Evolutionary conservation across 192 early-diverging fungal genomes (phyloP), one percentile per base, ranked within the genome.

Genomic region (Coemansia sp.): DNA sequence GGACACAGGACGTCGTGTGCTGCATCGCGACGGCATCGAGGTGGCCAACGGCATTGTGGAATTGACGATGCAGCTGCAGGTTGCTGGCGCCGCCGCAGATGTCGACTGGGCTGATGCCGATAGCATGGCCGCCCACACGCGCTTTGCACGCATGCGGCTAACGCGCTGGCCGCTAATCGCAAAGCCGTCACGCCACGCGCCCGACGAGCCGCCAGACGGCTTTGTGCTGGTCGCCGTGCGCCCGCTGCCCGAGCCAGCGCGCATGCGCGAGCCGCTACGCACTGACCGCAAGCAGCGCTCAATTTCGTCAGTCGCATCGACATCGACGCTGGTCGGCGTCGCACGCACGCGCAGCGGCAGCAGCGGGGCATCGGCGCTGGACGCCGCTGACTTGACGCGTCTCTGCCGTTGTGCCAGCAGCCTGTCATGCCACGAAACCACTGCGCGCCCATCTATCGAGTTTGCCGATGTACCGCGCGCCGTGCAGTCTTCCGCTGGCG

Each of bases 111-210:
- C 21, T 57, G 64, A 70, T 32, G 24, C 71, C 23, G 76, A 79
- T n/a, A 49, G 54, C 49, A 64, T 30, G 44, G 49, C 76, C 4
- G 67, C 59, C 64, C 76, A 79, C 68, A 54, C 76, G 23, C 71
- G 76, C 30, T 79, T 79, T 58, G 76, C 76, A 3, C 53, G 71
- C 47, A 64, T 79, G 71, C 56, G 64, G 67, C 71, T 79, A 60
- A 61, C 71, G 56, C 76, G 76, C 14, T 79, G 76, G 76, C 76
- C 76, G 56, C 76, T 73, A 31, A 55, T 79, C 1, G 51, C 73
- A 23, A 61, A 60, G 31, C 64, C 70, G 60, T 59, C 71, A 23
- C 69, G 69, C 38, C 23, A 18, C 1, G 50, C 44, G 30, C 53
- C 56, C 16, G 73, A 62, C 8, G 71, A 73, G 53, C 76, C 76